phyloP scores from a whole-genome alignment of 2,329 filamentous ascomycete genomes.

The Arthrobotrys conoides region DNA sequence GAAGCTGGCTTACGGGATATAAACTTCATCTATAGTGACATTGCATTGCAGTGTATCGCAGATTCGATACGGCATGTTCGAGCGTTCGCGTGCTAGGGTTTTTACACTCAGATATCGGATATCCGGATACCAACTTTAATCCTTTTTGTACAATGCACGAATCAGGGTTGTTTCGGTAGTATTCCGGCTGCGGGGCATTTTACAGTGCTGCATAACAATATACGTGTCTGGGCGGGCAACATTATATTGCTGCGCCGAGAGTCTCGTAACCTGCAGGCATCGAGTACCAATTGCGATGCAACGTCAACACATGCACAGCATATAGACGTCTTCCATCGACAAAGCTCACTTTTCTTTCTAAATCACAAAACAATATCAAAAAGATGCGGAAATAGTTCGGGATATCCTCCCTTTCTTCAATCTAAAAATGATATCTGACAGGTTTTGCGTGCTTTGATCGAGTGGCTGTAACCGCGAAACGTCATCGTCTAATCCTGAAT shows the following conservation, averaged over 20 bases:
- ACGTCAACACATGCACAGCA: background rate
- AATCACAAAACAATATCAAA: background rate
- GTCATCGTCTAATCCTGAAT: constrained; percentile 17
- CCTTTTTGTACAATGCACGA: too few relatives aligned
- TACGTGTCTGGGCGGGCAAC: background rate
- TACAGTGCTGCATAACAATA: constrained; percentile 8
- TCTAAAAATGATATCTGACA: constrained; percentile 8
- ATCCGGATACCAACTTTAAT: too few relatives aligned
- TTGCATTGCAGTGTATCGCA: background rate
- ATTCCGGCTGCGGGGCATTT: background rate
- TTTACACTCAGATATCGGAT: too few relatives aligned
- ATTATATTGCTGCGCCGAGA: constrained; percentile 3
- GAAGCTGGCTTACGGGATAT: constrained; percentile 8
- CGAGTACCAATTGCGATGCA: background rate
- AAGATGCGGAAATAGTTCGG: background rate
- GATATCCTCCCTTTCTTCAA: background rate
- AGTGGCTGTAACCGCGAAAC: constrained; percentile 18
- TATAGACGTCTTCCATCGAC: background rate
- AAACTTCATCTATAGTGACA: background rate
- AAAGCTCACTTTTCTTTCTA: background rate
- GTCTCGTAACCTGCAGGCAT: constrained; percentile 1
- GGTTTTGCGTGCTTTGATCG: background rate
- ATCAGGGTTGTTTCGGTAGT: background rate
- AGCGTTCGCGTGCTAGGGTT: too few relatives aligned
- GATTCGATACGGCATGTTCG: too few relatives aligned